phyloP scores from a whole-genome alignment of 495 filamentous ascomycete species.

The Gamarada debralockiae region DNA sequence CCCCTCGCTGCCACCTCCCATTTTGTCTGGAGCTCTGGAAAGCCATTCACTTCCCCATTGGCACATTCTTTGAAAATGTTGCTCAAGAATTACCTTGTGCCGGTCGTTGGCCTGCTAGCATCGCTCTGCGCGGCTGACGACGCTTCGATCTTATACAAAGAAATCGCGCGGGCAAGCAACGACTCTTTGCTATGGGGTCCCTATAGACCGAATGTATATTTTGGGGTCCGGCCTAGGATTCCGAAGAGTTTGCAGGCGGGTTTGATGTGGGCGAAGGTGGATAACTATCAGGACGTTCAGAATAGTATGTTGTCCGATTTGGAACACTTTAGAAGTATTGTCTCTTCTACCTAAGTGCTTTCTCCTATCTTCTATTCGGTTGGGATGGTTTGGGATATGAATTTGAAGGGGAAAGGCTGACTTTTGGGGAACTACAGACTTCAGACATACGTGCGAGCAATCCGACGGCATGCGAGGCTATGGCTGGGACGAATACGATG shows the following conservation, averaged over 20 bases:
- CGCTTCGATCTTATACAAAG: constrained; percentile 41
- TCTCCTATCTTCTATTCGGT: neutral
- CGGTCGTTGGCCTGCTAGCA: constrained; percentile 2
- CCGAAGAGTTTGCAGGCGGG: constrained; percentile 80
- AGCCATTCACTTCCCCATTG: neutral
- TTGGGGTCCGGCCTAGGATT: constrained; percentile 84
- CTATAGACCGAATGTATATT: constrained; percentile 93
- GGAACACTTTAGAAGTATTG: neutral
- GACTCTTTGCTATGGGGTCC: constrained; percentile 93
- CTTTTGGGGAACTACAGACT: constrained; percentile 45
- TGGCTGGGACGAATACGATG: constrained; percentile 96
- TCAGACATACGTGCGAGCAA: constrained; percentile 95
- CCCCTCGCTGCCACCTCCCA: neutral
- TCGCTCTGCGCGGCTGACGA: constrained; percentile 12
- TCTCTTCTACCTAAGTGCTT: neutral
- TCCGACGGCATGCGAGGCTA: constrained; percentile 92
- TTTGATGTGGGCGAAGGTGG: constrained; percentile 86
- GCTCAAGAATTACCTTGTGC: neutral
- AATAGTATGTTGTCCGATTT: constrained; percentile 56
- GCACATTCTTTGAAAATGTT: constrained; percentile 2
- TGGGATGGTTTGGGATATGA: neutral
- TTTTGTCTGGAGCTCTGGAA: constrained; percentile 15
- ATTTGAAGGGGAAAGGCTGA: neutral
- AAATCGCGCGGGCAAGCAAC: constrained; percentile 63
- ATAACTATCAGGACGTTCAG: constrained; percentile 74